Conservation (phyloP, 2,329 filamentous ascomycete genomes). For the Magnaporthiopsis poae region DNA sequence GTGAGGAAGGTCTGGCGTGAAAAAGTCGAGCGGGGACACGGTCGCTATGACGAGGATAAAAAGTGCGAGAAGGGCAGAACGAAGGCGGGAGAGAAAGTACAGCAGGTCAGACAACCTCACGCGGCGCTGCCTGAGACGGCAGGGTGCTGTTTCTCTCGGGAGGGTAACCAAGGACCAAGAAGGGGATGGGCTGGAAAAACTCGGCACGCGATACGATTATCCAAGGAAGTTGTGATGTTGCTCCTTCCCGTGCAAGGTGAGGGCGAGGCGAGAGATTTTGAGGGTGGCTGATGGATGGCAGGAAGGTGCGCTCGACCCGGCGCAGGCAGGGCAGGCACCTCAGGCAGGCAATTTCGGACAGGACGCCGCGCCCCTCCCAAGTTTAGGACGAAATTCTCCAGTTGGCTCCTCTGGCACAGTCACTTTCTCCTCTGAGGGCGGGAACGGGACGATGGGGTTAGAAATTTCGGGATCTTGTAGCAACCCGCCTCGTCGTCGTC, state of each 20-base stretch:
- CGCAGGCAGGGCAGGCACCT: too few species aligned
- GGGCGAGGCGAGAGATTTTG: background rate
- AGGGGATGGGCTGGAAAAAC: background rate
- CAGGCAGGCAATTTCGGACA: background rate
- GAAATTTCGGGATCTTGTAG: background rate
- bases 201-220: constrained; percentile 1
- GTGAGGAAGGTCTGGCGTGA: background rate
- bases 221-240: background rate
- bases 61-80: background rate
- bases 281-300: background rate
- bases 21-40: background rate
- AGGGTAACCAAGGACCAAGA: background rate
- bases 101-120: background rate
- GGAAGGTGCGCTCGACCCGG: background rate
- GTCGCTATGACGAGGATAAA: background rate
- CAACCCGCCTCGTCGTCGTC: background rate
- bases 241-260: constrained; percentile 1
- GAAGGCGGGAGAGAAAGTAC: constrained; percentile 1
- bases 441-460: background rate
- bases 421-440: background rate
- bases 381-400: background rate
- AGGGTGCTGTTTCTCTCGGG: background rate
- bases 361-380: background rate
- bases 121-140: background rate
- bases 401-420: background rate